Base-by-base conservation (phyloP, 2,329 filamentous ascomycete species). In the Nothophoma quercina region DNA sequence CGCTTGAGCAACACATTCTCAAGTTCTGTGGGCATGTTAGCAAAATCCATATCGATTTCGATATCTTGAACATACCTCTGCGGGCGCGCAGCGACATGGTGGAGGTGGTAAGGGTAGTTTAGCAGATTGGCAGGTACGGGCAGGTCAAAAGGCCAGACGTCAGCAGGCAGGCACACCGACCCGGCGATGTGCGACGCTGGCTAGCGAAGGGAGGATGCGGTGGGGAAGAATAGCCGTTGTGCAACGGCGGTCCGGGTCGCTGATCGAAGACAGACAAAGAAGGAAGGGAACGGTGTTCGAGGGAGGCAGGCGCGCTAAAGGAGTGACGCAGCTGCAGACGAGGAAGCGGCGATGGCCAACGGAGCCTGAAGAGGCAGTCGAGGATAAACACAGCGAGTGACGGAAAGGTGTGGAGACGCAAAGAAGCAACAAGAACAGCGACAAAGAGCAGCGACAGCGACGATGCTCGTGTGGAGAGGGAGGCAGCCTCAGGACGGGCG, bases 1-100 rank as follows among this genome's bases (percentile, higher is more conserved):
- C 84, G 80, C 63, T 81, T 79, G 70, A 86, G 84, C 45, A 74
- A 60, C 50, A 74, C 69, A 55, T 69, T 61, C 39, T 75, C 72
- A 51, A 70, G 62, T 45, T 75, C 73, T 75, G 52, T 26, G 10
- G 18, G 12, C 28, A 16, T 39, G 59, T 65, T 48, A 65, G 62
- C 39, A 15, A 13, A 7, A 18, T 12, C 23, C 18, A 23, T 9
- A 12, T 4, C 18, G 3, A 10, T 4, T 21, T 16, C 13, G 13
- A 3, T 12, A 5, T 28, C 26, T 32, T 13, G 23, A 36, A 36
- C 42, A 32, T 18, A 55, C 52, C 52, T 50, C 47, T 51, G 42
- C 51, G 51, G 36, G 51, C 51, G 29, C 32, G 25, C 40, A 55
- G 51, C 51, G 38, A 40, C 51, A 55, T 55, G 45, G 23, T 22